A percentile compares a stretch with the other conserved stretches of the same genome.
These are phyloP conservation scores for Phaeodactylum tricornutum DNA, from an alignment of 108 stramenopile genomes.

Conservation along the genomic window DNA sequence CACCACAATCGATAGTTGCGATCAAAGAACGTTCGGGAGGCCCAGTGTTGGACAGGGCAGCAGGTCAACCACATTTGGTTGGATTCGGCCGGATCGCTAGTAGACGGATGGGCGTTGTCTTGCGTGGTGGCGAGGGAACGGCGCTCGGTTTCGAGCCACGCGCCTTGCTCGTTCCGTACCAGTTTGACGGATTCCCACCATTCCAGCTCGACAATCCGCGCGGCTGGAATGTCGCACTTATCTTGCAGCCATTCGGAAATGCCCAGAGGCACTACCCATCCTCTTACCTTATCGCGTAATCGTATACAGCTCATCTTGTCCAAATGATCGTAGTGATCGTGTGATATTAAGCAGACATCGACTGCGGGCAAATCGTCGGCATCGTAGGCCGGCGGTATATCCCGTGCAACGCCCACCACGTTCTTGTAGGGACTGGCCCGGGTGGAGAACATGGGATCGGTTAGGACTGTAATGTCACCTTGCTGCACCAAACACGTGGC, in stretches of 20 bases:
- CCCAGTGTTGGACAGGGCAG: slow-evolving; percentile 89
- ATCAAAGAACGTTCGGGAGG: slow-evolving; percentile 76
- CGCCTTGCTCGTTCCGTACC: background rate
- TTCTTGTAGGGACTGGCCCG: slow-evolving; percentile 36
- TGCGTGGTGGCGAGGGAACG: background rate
- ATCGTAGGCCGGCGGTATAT: slow-evolving; percentile 39
- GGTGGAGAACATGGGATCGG: slow-evolving; percentile 68
- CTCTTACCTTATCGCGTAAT: slow-evolving; percentile 35
- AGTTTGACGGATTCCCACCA: slow-evolving; percentile 74
- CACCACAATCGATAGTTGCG: slow-evolving; percentile 84
- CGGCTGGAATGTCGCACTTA: slow-evolving; percentile 31
- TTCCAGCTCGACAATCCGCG: slow-evolving; percentile 65
- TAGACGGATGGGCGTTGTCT: background rate
- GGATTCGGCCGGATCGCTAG: background rate
- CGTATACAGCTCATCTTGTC: slow-evolving; percentile 42
- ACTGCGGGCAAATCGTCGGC: slow-evolving; percentile 37
- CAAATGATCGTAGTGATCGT: slow-evolving; percentile 86
- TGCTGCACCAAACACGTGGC: slow-evolving; percentile 52
- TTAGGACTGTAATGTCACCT: slow-evolving; percentile 51
- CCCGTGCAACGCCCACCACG: slow-evolving; percentile 38
- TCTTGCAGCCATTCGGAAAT: slow-evolving; percentile 58
- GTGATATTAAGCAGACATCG: slow-evolving; percentile 74
- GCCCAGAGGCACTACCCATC: slow-evolving; percentile 75
- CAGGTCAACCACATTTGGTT: slow-evolving; percentile 38
- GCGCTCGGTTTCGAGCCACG: slow-evolving; percentile 1